Evolutionary conservation across 75 land plant species (phyloP), one percentile per base, ranked within the genome.

Genomic region (Chamaecyparis obtusa): DNA sequence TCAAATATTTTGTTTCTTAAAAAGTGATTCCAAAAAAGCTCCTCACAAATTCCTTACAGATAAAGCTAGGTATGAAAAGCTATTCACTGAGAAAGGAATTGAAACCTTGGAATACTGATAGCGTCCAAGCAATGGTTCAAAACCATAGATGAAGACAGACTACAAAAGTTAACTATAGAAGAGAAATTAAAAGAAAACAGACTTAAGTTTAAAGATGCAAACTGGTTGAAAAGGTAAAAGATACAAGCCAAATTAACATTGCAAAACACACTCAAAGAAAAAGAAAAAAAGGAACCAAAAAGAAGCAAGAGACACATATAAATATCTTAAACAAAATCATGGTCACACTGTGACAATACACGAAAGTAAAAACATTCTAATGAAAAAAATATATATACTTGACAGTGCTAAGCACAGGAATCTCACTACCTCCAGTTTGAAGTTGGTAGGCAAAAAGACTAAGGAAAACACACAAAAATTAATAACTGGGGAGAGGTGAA

Each of bases 301-400:
- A 2, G 32, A 44, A 44, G 83, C 49, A 81, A 81, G 32, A 27
- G 13, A 81, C 30, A 3, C n/a, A 27, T 24, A 81, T 81, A n/a
- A 41, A n/a, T 13, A 46, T 37, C 30, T 81, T 46, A 11, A 46
- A 46, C 32, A 16, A 46, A 44, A 44, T n/a, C 8, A 10, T 46
- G 32, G 24, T 27, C 30, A 24, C n/a, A 46, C 24, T n/a, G 49
- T 81, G 54, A 51, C 9, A 11, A 46, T 27, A 13, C 33, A 3
- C 44, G 32, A 80, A 43, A 81, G 83, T 74, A 49, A 46, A 64
- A 46, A 81, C 51, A 81, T 81, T 46, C 48, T 81, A 80, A 11
- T 3, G 48, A 7, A 64, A n/a, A 27, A 46, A 81, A 39, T 1
- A 39, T 2, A n/a, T n/a, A 39, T 46, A 49, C 17, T 37, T 19